Percentiles rank a stretch among this genome's conserved stretches.
phyloP scores from a whole-genome alignment of 257 asterid genomes.

The Eucommia ulmoides region DNA sequence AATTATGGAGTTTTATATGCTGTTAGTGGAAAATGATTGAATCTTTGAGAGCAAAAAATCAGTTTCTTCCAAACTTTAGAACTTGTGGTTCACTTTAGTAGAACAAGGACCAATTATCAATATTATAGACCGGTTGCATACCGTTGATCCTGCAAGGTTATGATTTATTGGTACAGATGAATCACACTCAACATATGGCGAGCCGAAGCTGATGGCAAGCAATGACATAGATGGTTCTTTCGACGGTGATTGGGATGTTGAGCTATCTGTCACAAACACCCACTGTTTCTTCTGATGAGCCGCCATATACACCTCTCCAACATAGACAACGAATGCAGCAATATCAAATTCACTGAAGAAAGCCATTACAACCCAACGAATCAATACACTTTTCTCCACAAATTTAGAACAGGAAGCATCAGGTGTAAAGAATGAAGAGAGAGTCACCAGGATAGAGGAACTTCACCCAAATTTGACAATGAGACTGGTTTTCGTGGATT shows the following conservation, averaged over 20 bases:
- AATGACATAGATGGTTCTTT: constrained; percentile 35
- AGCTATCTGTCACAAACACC: constrained; percentile 82
- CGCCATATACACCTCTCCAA: constrained; percentile 59
- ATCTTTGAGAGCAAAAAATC: too few species aligned
- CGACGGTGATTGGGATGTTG: constrained; percentile 21
- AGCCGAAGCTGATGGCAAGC: constrained; percentile 68
- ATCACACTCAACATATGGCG: constrained; percentile 33
- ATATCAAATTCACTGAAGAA: constrained; percentile 76
- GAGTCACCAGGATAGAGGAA: constrained; percentile 64
- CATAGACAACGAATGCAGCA: constrained; percentile 67
- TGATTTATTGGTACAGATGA: constrained; percentile 40
- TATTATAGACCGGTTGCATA: constrained; percentile 22
- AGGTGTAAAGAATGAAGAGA: constrained; percentile 8
- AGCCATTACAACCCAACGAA: constrained; percentile 17
- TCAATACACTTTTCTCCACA: constrained; percentile 6
- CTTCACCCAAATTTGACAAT: constrained; percentile 57
- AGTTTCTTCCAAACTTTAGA: too few species aligned
- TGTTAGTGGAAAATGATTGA: too few species aligned
- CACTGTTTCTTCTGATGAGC: constrained; percentile 73
- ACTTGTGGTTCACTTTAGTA: too few species aligned
- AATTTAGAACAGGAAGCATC: constrained; percentile 9
- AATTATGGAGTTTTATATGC: too few species aligned
- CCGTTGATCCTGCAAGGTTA: constrained; percentile 65
- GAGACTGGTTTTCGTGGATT: constrained; percentile 54
- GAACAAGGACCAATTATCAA: too few species aligned